Evolutionary conservation across 495 filamentous ascomycete genomes (phyloP), one percentile per base, ranked within the genome.

Genomic region (Hypoxylon subgilvum): DNA sequence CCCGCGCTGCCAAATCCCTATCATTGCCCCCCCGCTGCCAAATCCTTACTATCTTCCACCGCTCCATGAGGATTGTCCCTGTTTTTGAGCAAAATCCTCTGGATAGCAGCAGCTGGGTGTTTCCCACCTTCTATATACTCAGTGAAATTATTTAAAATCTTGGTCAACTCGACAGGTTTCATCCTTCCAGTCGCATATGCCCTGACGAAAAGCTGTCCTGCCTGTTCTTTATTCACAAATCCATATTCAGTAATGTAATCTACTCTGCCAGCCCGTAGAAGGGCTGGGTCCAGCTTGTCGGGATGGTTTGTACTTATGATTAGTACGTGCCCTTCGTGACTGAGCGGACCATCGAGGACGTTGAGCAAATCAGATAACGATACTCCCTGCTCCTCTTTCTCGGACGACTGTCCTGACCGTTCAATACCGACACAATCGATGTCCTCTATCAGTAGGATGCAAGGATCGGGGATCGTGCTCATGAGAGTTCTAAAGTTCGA

Each of bases 271-370:
- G 88, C 87, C 0, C 90, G 84, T 47, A 91, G 86, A 2, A 94
- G 78, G 0, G 90, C 89, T 30, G 84, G 76, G 61, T 94, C 90
- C 0, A 94, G 78, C 56, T 86, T 86, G 27, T 92, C 87, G 0
- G 84, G 63, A 63, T 91, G 86, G 63, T 94, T 94, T 38, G 90
- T 91, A 2, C 89, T 92, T 88, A 94, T 92, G 57, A 94, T 87
- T 6, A 92, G 79, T 13, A 92, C 83, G 4, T 88, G 81, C 9
- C 89, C 90, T 68, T 92, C 88, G 45, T 84, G 84, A 0, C 84
- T 84, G 6, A 87, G 86, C n/a, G 91, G 87, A 12, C 90, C 89
- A 60, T 92, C 90, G 23, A 94, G 81, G 25, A 88, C 88, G 59
- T 92, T 94, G 31, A 94, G 75, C 8, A 94, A 73, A 0, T 83